A percentile compares a stretch with the other conserved stretches of the same genome.
Conservation (phyloP, 345 rosid genomes). For the Acer saccharum region DNA sequence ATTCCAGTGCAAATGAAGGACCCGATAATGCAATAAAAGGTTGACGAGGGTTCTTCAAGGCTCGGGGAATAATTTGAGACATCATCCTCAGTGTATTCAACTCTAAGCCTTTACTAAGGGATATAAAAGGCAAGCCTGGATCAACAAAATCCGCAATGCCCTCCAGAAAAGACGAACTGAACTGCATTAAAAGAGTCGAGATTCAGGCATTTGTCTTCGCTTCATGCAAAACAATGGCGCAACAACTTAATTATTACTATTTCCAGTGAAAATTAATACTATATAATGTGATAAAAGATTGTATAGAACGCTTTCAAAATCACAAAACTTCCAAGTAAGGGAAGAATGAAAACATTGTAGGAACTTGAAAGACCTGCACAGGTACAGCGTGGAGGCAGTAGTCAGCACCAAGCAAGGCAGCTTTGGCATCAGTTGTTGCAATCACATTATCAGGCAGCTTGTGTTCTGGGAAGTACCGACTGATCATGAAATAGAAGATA, state of each 20-base stretch:
- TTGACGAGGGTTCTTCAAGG: no score
- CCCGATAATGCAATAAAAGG: constrained; percentile 85
- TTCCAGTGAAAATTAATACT: background rate
- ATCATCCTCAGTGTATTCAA: constrained; percentile 87
- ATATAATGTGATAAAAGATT: background rate
- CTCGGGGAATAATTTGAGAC: constrained; percentile 86
- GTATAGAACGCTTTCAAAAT: background rate
- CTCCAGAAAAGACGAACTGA: constrained; percentile 80
- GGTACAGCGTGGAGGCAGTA: constrained; percentile 93
- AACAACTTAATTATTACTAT: background rate
- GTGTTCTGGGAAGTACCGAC: constrained; percentile 84
- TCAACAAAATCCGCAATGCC: constrained; percentile 73
- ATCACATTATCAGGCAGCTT: constrained; percentile 77
- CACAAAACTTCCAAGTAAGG: background rate
- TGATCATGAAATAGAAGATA: constrained; percentile 21
- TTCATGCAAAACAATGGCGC: background rate
- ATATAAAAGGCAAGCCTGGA: constrained; percentile 86
- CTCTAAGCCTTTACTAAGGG: constrained; percentile 93
- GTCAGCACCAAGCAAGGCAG: constrained; percentile 77
- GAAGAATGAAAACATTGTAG: background rate
- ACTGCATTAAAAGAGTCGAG: constrained; percentile 54
- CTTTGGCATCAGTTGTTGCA: constrained; percentile 75
- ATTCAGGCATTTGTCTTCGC: constrained; percentile 20
- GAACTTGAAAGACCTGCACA: constrained; percentile 63
- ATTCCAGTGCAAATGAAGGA: constrained; percentile 87